These are phyloP conservation scores for Stemphylium vesicarium DNA, from an alignment of 2,329 filamentous ascomycete genomes.

Conservation along the genomic window DNA sequence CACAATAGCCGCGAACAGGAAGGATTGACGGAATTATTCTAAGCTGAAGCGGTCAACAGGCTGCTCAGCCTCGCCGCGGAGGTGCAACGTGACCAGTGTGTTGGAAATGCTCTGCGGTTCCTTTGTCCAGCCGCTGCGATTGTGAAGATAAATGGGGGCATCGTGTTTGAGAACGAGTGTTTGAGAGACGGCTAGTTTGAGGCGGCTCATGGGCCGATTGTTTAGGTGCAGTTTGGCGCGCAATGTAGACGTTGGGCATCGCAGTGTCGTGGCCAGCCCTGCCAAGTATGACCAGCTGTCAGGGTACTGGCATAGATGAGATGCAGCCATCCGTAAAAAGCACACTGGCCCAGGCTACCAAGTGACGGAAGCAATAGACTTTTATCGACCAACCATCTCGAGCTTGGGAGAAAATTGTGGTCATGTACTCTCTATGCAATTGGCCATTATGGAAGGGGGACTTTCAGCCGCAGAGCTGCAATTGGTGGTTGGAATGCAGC, in stretches of 20 bases:
- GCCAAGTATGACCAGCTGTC: conserved; percentile 22
- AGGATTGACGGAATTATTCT: conserved; percentile 10
- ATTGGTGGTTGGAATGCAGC: conserved; percentile 41
- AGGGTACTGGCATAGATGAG: conserved; percentile 26
- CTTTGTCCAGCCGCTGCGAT: conserved; percentile 7
- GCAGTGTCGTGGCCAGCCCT: conserved; percentile 19
- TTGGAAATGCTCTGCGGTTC: conserved; percentile 12
- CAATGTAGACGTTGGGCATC: conserved; percentile 1
- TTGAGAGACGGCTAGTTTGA: conserved; percentile 6
- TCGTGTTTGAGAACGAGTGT: conserved; percentile 5
- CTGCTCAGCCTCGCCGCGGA: conserved; percentile 13
- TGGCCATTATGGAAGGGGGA: conserved; percentile 20
- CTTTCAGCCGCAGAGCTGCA: conserved; percentile 21
- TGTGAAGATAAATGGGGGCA: not conserved
- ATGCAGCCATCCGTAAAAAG: conserved; percentile 34
- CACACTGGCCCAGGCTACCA: conserved; percentile 22
- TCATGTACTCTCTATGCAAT: conserved; percentile 18
- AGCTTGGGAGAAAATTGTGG: conserved; percentile 20
- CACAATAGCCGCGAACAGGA: conserved; percentile 20
- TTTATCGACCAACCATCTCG: conserved; percentile 18
- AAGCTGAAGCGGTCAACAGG: conserved; percentile 17
- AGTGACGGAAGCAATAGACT: conserved; percentile 17
- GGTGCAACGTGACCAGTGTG: conserved; percentile 14
- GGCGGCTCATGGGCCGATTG: conserved; percentile 5
- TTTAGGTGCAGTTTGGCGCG: conserved; percentile 5